phyloP scores from a whole-genome alignment of 345 rosid genomes.

The Boechera divaricarpa region DNA sequence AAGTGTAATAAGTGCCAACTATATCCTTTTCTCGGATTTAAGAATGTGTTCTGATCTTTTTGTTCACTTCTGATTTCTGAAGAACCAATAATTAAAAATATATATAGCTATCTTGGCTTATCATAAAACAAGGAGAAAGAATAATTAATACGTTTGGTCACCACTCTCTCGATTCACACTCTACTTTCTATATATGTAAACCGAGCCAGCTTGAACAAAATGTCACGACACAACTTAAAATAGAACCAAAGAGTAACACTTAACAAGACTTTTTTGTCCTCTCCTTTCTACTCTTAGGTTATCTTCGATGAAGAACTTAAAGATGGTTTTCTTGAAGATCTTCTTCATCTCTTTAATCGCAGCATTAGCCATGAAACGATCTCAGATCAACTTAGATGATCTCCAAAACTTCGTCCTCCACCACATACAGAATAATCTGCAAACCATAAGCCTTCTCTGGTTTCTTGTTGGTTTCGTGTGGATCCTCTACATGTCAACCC shows the following conservation, averaged over 20 bases:
- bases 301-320: constrained; percentile 35
- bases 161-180: constrained; percentile 26
- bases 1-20: not conserved
- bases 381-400: constrained; percentile 60
- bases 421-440: constrained; percentile 65
- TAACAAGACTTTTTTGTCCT: constrained; percentile 7
- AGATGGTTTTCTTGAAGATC: constrained; percentile 53
- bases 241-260: constrained; percentile 39
- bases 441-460: constrained; percentile 56
- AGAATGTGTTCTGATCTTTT: not conserved
- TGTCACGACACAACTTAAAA: constrained; percentile 33
- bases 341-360: constrained; percentile 68
- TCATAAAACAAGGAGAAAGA: not conserved
- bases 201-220: constrained; percentile 18
- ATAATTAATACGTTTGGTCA: constrained; percentile 26
- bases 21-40: constrained; percentile 1
- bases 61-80: constrained; percentile 1
- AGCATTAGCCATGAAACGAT: constrained; percentile 57
- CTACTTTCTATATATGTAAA: constrained; percentile 38
- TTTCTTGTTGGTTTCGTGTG: constrained; percentile 58
- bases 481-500: constrained; percentile 67
- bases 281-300: constrained; percentile 26
- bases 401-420: constrained; percentile 55
- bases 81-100: not conserved
- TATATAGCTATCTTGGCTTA: not conserved